Percentiles rank a stretch among this genome's conserved stretches.
These are phyloP conservation scores for Oryza australiensis DNA, from an alignment of 176 grass and related monocot genomes.

Conservation along the genomic window DNA sequence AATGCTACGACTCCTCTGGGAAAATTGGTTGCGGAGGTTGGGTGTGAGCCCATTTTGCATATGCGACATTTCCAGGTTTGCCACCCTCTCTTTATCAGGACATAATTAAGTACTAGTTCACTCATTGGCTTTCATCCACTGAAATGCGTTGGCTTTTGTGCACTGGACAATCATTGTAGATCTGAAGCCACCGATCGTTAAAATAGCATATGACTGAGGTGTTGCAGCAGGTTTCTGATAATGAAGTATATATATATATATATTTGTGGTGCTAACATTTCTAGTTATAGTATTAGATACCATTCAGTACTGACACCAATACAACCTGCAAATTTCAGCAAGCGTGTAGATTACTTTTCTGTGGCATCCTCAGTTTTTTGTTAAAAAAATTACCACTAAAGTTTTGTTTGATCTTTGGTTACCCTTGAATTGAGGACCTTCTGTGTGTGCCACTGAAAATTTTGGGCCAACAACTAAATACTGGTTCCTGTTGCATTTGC, in stretches of 20 bases:
- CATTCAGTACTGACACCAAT: not conserved
- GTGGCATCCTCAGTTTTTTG: not conserved
- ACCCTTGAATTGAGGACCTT: not conserved
- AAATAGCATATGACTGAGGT: not conserved
- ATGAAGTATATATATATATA: not conserved
- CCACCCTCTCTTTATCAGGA: slow-evolving; percentile 8
- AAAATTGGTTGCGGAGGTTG: slow-evolving; percentile 85
- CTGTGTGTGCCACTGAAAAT: not conserved
- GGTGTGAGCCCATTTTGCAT: slow-evolving; percentile 95
- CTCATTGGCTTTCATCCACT: slow-evolving; percentile 17
- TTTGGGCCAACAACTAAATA: not conserved
- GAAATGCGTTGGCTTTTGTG: not conserved
- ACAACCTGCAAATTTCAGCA: not conserved
- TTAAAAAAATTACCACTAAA: not conserved
- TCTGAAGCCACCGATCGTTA: not conserved
- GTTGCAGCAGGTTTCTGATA: slow-evolving; percentile 3
- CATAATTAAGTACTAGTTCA: not conserved
- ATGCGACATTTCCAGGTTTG: slow-evolving; percentile 97
- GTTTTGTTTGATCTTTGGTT: not conserved
- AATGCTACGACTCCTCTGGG: slow-evolving; percentile 78
- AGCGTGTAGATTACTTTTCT: not conserved
- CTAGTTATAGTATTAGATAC: not conserved
- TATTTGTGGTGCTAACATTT: not conserved
- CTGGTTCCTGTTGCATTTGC: not conserved
- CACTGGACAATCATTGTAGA: not conserved